phyloP scores from a whole-genome alignment of 495 filamentous ascomycete genomes.

The Cenococcum geophilum region DNA sequence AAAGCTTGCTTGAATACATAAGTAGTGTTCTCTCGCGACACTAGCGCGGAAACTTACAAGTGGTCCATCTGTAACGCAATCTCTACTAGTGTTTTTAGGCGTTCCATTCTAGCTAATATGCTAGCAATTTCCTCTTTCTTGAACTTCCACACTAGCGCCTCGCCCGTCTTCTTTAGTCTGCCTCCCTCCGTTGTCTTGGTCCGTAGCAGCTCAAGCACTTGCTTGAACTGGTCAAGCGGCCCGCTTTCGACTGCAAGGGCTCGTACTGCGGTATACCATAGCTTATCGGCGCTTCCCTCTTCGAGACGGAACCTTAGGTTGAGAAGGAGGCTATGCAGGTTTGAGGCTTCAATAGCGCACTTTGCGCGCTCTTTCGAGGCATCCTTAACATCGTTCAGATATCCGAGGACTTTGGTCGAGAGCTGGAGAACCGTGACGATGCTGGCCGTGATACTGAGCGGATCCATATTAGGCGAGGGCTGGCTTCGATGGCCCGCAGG shows the following conservation, averaged over 20 bases:
- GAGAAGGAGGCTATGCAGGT: conserved; percentile 28
- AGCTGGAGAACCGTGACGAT: conserved; percentile 33
- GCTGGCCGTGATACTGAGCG: conserved; percentile 33
- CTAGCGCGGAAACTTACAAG: conserved; percentile 26
- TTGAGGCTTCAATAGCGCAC: conserved; percentile 27
- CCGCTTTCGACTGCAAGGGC: conserved; percentile 28
- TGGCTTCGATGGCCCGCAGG: not conserved
- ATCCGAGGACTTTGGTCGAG: conserved; percentile 27
- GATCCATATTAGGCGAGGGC: conserved; percentile 21
- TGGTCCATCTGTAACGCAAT: conserved; percentile 33
- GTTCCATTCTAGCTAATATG: conserved; percentile 30
- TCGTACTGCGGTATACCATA: conserved; percentile 25
- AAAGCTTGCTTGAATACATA: too few relatives aligned
- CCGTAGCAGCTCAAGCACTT: conserved; percentile 27
- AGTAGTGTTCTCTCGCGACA: not conserved
- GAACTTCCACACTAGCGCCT: conserved; percentile 33
- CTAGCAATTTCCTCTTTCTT: conserved; percentile 27
- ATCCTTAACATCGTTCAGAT: conserved; percentile 35
- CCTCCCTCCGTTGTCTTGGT: conserved; percentile 20
- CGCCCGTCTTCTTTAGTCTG: conserved; percentile 21
- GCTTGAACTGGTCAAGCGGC: conserved; percentile 31
- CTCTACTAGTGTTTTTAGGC: conserved; percentile 28
- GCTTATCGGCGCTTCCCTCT: conserved; percentile 19
- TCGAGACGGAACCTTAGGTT: conserved; percentile 28
- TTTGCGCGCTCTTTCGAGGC: conserved; percentile 31